Evolutionary conservation across 73 alveolate species (phyloP).

Genomic region (Urostyla sp.): DNA sequence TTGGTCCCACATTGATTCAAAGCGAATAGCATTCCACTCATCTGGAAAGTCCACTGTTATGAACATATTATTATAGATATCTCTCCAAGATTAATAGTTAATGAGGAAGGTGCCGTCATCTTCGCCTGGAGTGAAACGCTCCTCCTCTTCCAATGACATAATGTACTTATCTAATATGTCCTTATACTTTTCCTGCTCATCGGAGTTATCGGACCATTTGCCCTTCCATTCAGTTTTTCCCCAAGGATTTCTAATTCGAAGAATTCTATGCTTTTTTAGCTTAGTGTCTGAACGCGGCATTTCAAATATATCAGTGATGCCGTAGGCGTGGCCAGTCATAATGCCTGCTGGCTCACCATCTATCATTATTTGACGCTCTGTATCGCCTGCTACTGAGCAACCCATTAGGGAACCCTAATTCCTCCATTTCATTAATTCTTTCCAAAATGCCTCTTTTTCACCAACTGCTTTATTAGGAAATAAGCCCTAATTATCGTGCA

Average conservation of each 20-base stretch:
- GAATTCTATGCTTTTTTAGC: conserved; percentile 79
- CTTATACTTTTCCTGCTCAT: conserved; percentile 76
- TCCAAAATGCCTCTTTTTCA: conserved; percentile 81
- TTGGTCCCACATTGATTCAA: conserved; percentile 79
- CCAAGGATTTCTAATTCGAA: conserved; percentile 99
- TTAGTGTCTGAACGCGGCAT: conserved; percentile 71
- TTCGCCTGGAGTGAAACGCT: conserved; percentile 80
- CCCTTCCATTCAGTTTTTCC: conserved; percentile 97
- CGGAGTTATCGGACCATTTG: conserved; percentile 96
- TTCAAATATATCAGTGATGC: conserved; percentile 93
- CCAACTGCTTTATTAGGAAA: conserved; percentile 65
- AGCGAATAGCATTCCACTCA: conserved; percentile 87
- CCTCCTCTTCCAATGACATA: conserved; percentile 71
- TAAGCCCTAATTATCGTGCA: conserved; percentile 62
- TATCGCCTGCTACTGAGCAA: conserved; percentile 83
- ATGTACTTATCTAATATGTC: conserved; percentile 57
- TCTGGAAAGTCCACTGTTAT: conserved; percentile 91
- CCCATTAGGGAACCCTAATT: conserved; percentile 93
- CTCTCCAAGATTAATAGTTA: conserved; percentile 70
- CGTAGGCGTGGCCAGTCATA: conserved; percentile 97
- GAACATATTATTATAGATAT: conserved; percentile 73
- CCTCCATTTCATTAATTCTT: conserved; percentile 46
- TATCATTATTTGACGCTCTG: conserved; percentile 83
- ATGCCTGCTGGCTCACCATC: conserved; percentile 93
- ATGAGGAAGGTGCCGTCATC: conserved; percentile 99